Evolutionary conservation across 2,329 filamentous ascomycete species (phyloP).

Genomic region (Ceratocystis cubensis): DNA sequence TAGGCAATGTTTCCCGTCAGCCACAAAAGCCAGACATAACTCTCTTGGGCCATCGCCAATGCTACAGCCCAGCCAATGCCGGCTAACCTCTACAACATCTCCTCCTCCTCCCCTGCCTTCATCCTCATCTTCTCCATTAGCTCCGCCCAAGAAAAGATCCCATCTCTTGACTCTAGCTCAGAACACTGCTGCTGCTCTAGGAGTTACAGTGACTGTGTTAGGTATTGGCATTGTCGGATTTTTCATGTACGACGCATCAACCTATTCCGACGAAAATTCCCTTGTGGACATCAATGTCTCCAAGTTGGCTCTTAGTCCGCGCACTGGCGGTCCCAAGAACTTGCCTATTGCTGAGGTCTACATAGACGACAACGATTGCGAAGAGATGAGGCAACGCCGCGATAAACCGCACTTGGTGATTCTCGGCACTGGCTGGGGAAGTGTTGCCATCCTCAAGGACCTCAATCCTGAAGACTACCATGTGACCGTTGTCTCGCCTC

Average conservation of each 20-base stretch:
- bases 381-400: constrained; percentile 56
- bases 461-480: constrained; percentile 87
- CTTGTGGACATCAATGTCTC: constrained; percentile 71
- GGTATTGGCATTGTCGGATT: constrained; percentile 63
- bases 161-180: constrained; percentile 48
- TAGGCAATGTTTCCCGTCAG: neutral
- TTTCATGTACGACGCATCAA: constrained; percentile 87
- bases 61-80: constrained; percentile 9
- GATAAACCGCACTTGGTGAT: constrained; percentile 89
- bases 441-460: constrained; percentile 80
- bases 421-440: constrained; percentile 88
- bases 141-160: constrained; percentile 29
- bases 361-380: constrained; percentile 76
- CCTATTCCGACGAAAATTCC: constrained; percentile 62
- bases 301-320: constrained; percentile 65
- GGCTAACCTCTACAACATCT: constrained; percentile 12
- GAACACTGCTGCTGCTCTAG: constrained; percentile 57
- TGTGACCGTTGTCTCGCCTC: constrained; percentile 85
- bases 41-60: neutral
- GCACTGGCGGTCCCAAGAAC: constrained; percentile 83
- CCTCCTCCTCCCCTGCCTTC: neutral
- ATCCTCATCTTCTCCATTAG: neutral
- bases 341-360: constrained; percentile 78
- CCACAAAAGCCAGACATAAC: neutral
- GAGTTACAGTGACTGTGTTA: constrained; percentile 60